Percentiles rank a stretch among this genome's conserved stretches.
These are phyloP conservation scores for Debaryomyces subglobosus DNA, from an alignment of 1,139 yeast species.

Conservation along the genomic window DNA sequence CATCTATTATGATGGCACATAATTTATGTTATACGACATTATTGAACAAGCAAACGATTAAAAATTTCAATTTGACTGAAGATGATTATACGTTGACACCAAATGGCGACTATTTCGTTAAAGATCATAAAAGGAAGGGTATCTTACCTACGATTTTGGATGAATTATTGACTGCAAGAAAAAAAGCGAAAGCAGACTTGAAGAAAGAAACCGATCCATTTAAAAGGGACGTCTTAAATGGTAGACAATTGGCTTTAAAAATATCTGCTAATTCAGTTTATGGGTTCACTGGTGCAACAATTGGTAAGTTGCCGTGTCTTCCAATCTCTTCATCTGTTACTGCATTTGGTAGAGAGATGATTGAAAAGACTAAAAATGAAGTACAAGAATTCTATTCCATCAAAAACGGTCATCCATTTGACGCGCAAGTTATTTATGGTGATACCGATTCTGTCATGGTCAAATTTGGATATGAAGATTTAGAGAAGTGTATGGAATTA, in stretches of 20 bases:
- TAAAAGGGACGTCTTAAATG: conserved; percentile 89
- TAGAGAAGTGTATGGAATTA: conserved; percentile 81
- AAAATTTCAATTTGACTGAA: conserved; percentile 62
- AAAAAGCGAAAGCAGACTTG: conserved; percentile 86
- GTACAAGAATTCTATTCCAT: conserved; percentile 80
- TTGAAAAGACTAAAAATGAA: conserved; percentile 83
- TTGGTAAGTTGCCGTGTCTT: conserved; percentile 94
- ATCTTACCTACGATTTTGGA: conserved; percentile 88
- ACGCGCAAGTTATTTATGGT: conserved; percentile 93
- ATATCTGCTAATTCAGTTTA: conserved; percentile 98
- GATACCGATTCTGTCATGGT: conserved; percentile 99
- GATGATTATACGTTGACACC: conserved; percentile 89
- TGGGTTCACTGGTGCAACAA: conserved; percentile 98
- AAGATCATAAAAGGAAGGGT: conserved; percentile 70
- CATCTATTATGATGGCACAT: conserved; percentile 99
- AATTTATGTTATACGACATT: conserved; percentile 94
- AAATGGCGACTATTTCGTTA: conserved; percentile 91
- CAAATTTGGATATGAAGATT: conserved; percentile 85
- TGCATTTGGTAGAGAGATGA: conserved; percentile 96
- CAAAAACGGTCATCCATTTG: conserved; percentile 78
- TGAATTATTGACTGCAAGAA: conserved; percentile 89
- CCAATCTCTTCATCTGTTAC: conserved; percentile 96
- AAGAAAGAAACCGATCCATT: conserved; percentile 95
- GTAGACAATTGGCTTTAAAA: conserved; percentile 94
- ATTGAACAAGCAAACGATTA: conserved; percentile 68